Conservation (phyloP, 257 asterid genomes). For the Hygrophila difformis region DNA sequence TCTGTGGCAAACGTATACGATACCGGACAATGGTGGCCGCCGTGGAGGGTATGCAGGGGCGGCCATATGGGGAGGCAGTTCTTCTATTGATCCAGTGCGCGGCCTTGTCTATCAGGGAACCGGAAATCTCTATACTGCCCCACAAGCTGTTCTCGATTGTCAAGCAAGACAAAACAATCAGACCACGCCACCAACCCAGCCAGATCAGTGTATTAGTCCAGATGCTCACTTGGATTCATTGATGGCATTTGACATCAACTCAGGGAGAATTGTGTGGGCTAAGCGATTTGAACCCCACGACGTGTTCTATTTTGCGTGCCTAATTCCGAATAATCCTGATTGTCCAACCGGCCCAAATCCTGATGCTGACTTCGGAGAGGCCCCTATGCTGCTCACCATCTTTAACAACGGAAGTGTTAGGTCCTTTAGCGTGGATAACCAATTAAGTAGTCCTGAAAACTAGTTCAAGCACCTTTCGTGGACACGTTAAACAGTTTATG, state of each 20-base stretch:
- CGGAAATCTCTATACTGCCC: constrained; percentile 60
- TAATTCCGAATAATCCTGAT: constrained; percentile 56
- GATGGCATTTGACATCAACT: constrained; percentile 37
- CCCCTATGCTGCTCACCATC: constrained; percentile 54
- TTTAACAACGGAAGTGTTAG: too few relatives aligned
- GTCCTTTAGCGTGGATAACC: too few relatives aligned
- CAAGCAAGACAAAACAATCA: constrained; percentile 44
- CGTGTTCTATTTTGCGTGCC: constrained; percentile 49
- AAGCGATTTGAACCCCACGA: constrained; percentile 53
- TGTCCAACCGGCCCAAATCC: constrained; percentile 63
- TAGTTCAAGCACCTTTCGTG: too few relatives aligned
- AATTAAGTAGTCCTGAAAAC: too few relatives aligned
- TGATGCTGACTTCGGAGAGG: constrained; percentile 88
- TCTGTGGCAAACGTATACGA: constrained; percentile 67
- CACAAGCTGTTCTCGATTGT: constrained; percentile 40
- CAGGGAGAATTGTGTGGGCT: constrained; percentile 52
- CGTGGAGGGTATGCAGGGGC: constrained; percentile 56
- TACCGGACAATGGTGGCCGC: constrained; percentile 58
- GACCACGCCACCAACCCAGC: constrained; percentile 34
- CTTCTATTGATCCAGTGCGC: constrained; percentile 40
- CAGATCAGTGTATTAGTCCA: constrained; percentile 42
- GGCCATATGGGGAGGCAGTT: constrained; percentile 83
- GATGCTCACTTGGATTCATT: constrained; percentile 55
- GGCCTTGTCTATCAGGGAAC: constrained; percentile 47
- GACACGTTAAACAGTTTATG: too few relatives aligned